Evolutionary conservation across 2,329 filamentous ascomycete species (phyloP).

Genomic region (Calonectria ilicicola): DNA sequence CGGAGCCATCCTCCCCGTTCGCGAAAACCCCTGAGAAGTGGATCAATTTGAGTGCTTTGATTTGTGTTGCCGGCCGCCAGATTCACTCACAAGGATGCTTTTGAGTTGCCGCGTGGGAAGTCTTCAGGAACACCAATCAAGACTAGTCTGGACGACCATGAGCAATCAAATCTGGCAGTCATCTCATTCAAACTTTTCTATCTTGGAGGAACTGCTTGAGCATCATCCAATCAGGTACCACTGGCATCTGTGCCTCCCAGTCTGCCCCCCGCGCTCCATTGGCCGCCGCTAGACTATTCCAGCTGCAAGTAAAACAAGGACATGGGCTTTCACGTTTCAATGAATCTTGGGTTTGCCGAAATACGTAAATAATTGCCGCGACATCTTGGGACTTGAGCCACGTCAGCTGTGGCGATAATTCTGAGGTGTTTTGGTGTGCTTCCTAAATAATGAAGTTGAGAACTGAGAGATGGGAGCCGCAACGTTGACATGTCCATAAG

Average conservation of each 20-base stretch:
- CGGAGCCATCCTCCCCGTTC: neutral
- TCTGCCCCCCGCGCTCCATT: too few species aligned
- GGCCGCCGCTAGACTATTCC: too few species aligned
- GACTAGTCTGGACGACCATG: neutral
- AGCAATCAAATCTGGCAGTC: neutral
- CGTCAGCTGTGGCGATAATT: neutral
- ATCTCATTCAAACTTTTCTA: neutral
- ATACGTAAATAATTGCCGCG: neutral
- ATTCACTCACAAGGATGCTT: neutral
- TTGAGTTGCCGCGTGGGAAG: neutral
- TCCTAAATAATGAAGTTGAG: too few species aligned
- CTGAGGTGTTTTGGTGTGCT: too few species aligned
- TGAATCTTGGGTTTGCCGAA: neutral
- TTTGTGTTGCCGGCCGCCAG: neutral
- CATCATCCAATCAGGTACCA: too few species aligned
- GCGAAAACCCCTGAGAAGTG: neutral
- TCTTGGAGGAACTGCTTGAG: too few species aligned
- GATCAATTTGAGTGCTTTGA: neutral
- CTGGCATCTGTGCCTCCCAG: too few species aligned
- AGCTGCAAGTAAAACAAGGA: neutral
- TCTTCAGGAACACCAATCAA: neutral
- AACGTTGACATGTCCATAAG: too few species aligned
- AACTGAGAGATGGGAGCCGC: too few species aligned
- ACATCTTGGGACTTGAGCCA: neutral
- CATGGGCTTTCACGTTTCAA: neutral